Conservation (phyloP, 352 stramenopile species). For the Phytophthora pisi region DNA sequence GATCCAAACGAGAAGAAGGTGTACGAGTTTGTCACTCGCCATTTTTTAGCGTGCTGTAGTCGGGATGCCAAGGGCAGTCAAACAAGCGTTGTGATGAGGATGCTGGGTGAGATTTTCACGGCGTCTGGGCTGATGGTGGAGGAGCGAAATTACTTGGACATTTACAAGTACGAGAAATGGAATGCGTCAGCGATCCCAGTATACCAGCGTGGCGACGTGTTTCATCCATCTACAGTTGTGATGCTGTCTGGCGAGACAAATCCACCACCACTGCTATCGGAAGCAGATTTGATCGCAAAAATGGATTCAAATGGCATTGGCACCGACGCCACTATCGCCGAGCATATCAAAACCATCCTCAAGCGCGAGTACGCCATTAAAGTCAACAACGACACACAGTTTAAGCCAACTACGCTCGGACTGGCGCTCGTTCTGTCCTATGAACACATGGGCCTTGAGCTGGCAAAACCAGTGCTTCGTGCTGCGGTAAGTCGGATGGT, state of each 20-base stretch:
- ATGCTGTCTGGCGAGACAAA: conserved; percentile 81
- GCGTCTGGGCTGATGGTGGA: conserved; percentile 91
- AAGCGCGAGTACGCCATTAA: conserved; percentile 97
- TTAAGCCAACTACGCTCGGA: conserved; percentile 92
- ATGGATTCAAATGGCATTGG: conserved; percentile 97
- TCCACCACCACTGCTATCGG: conserved; percentile 89
- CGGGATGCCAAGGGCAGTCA: conserved; percentile 92
- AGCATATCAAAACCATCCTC: conserved; percentile 99
- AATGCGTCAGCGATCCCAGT: conserved; percentile 85
- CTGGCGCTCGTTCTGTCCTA: conserved; percentile 93
- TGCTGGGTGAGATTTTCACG: conserved; percentile 88
- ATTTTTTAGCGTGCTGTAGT: conserved; percentile 99
- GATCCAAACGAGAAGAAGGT: conserved; percentile 93
- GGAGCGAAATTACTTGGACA: conserved; percentile 94
- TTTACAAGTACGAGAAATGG: conserved; percentile 96
- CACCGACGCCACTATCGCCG: conserved; percentile 95
- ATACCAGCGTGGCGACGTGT: conserved; percentile 80
- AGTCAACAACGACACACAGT: conserved; percentile 92
- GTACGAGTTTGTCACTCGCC: conserved; percentile 97
- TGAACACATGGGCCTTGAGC: conserved; percentile 94
- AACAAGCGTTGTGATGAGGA: conserved; percentile 89
- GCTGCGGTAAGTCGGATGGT: conserved; percentile 60
- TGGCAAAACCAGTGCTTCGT: conserved; percentile 96
- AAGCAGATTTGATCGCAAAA: conserved; percentile 93
- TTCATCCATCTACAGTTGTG: conserved; percentile 66